Conservation (phyloP, 495 filamentous ascomycete species). For the Trichoderma gamsii region DNA sequence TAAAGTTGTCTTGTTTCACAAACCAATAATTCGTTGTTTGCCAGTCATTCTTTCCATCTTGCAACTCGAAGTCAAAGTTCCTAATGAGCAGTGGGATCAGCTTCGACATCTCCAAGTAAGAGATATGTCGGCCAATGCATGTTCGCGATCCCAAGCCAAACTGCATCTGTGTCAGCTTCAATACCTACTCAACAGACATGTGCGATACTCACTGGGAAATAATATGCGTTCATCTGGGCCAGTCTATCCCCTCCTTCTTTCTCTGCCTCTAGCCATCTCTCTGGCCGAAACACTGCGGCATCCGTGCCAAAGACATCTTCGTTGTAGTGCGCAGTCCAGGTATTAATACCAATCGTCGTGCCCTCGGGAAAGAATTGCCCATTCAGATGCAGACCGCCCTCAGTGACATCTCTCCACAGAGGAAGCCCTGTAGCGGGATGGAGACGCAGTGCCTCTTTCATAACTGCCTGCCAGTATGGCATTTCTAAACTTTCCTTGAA, state of each 20-base stretch:
- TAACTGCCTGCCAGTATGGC: conserved; percentile 56
- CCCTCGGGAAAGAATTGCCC: conserved; percentile 48
- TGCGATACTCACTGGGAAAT: conserved; percentile 22
- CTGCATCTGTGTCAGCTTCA: conserved; percentile 16
- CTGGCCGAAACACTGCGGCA: conserved; percentile 37
- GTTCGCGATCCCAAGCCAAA: conserved; percentile 57
- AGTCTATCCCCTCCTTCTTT: conserved; percentile 25
- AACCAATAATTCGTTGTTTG: conserved; percentile 51
- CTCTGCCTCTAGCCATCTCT: conserved; percentile 44
- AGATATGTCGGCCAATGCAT: conserved; percentile 64
- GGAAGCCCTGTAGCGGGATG: conserved; percentile 49
- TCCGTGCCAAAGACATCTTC: conserved; percentile 41
- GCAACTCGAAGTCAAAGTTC: conserved; percentile 40
- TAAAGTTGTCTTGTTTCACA: conserved; percentile 37
- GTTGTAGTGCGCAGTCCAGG: conserved; percentile 49
- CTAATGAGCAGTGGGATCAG: conserved; percentile 56
- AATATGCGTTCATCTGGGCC: conserved; percentile 33
- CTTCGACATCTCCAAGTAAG: conserved; percentile 59
- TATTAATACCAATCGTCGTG: conserved; percentile 47
- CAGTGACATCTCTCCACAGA: conserved; percentile 52
- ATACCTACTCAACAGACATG: not conserved
- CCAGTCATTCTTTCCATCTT: conserved; percentile 17
- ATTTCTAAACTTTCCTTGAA: conserved; percentile 50
- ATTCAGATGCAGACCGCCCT: conserved; percentile 44
- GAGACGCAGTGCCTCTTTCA: conserved; percentile 58